phyloP scores from a whole-genome alignment of 371 early-diverging fungal genomes.

The Mortierella polycephala region DNA sequence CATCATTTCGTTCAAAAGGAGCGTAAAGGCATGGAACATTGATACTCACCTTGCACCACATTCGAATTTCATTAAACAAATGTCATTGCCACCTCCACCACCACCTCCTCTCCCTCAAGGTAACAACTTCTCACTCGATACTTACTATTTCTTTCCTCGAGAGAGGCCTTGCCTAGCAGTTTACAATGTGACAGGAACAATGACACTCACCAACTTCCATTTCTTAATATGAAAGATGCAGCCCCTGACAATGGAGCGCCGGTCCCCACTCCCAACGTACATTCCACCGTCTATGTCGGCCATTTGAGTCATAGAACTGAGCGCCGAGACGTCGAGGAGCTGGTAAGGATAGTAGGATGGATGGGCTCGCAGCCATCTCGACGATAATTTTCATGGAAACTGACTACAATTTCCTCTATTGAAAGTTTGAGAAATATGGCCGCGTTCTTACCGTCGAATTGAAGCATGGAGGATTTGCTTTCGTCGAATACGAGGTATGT shows the following conservation, averaged over 20 bases:
- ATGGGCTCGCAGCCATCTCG: neutral
- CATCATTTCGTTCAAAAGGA: neutral
- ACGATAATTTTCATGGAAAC: neutral
- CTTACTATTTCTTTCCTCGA: neutral
- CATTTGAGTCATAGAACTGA: conserved; percentile 57
- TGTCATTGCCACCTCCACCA: conserved; percentile 43
- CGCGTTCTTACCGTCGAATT: conserved; percentile 56
- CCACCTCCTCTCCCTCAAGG: conserved; percentile 50
- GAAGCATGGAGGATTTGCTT: conserved; percentile 62
- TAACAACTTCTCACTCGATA: conserved; percentile 1
- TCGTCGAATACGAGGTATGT: conserved; percentile 68
- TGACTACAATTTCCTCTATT: neutral
- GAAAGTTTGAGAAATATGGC: conserved; percentile 56
- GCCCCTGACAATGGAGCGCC: conserved; percentile 39
- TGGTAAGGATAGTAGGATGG: conserved; percentile 32
- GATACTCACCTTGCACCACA: neutral
- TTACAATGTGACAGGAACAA: no score
- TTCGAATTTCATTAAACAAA: conserved; percentile 3
- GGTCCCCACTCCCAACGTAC: conserved; percentile 24
- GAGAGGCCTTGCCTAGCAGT: neutral
- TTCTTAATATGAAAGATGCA: conserved; percentile 5
- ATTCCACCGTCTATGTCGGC: conserved; percentile 55
- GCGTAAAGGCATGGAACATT: no score
- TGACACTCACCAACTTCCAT: neutral
- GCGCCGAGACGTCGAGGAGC: conserved; percentile 56